phyloP scores from a whole-genome alignment of 768 basidiomycete genomes.

The Imleria badia region DNA sequence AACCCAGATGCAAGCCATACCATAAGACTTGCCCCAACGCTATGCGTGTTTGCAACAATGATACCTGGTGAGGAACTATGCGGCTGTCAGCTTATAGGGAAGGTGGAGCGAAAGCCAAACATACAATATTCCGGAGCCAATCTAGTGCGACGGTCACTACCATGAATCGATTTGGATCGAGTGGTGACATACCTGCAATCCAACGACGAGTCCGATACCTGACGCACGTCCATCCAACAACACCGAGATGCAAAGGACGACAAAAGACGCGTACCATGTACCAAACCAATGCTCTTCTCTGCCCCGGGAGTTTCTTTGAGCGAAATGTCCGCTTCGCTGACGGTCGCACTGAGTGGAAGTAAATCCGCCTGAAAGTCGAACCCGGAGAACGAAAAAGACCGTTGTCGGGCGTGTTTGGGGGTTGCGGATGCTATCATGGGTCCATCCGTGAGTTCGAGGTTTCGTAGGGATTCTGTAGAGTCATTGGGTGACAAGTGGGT shows the following conservation, averaged over 20 bases:
- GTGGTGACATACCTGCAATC: slow-evolving; percentile 57
- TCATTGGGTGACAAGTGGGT: slow-evolving; percentile 33
- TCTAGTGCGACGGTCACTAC: slow-evolving; percentile 40
- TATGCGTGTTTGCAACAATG: slow-evolving; percentile 83
- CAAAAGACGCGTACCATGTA: slow-evolving; percentile 60
- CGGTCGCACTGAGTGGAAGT: slow-evolving; percentile 72
- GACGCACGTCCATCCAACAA: slow-evolving; percentile 8
- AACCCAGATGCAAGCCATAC: slow-evolving; percentile 86
- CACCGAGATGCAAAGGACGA: neutral
- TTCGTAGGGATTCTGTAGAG: slow-evolving; percentile 74
- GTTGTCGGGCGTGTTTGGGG: slow-evolving; percentile 31
- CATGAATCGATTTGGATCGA: neutral
- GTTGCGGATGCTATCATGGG: slow-evolving; percentile 34
- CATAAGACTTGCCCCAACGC: slow-evolving; percentile 82
- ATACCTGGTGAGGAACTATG: slow-evolving; percentile 88
- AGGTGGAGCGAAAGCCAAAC: slow-evolving; percentile 30
- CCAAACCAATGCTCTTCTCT: slow-evolving; percentile 73
- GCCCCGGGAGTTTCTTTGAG: slow-evolving; percentile 50
- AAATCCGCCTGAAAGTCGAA: slow-evolving; percentile 81
- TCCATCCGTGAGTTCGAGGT: slow-evolving; percentile 74
- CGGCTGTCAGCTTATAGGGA: neutral
- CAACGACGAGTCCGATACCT: slow-evolving; percentile 87
- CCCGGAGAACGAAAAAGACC: slow-evolving; percentile 70
- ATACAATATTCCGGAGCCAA: slow-evolving; percentile 93
- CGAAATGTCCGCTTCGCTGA: slow-evolving; percentile 64